Evolutionary conservation across 140 eudicot genomes (phyloP).

Genomic region (Oenanthe javanica): DNA sequence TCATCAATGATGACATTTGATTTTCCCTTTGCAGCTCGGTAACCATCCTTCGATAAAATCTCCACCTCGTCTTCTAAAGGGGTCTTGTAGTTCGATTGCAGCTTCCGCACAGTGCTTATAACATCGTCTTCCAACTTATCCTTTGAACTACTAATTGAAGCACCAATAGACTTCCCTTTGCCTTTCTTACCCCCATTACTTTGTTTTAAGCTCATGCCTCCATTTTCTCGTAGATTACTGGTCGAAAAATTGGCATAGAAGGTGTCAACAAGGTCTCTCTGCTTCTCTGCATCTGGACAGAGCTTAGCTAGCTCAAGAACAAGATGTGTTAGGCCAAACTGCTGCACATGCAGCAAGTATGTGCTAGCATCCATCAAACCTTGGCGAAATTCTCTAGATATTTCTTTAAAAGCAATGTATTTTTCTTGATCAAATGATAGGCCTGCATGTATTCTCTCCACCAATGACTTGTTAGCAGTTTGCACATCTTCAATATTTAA

Average conservation of each 20-base stretch:
- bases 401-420: slow-evolving; percentile 54
- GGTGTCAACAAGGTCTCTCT: slow-evolving; percentile 55
- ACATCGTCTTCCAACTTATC: slow-evolving; percentile 45
- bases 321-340: slow-evolving; percentile 86
- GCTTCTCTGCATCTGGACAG: slow-evolving; percentile 66
- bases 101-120: slow-evolving; percentile 46
- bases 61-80: slow-evolving; percentile 55
- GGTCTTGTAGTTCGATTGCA: slow-evolving; percentile 43
- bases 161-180: slow-evolving; percentile 41
- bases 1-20: slow-evolving; percentile 33
- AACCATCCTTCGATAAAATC: slow-evolving; percentile 70
- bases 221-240: slow-evolving; percentile 24
- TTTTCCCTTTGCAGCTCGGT: slow-evolving; percentile 56
- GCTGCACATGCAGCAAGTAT: slow-evolving; percentile 63
- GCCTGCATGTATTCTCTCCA: slow-evolving; percentile 68
- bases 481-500: slow-evolving; percentile 45
- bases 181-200: slow-evolving; percentile 25
- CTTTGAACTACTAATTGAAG: slow-evolving; percentile 21
- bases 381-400: slow-evolving; percentile 69
- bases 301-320: slow-evolving; percentile 74
- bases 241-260: slow-evolving; percentile 38
- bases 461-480: slow-evolving; percentile 81
- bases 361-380: slow-evolving; percentile 66
- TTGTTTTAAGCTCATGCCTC: slow-evolving; percentile 17
- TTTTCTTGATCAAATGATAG: slow-evolving; percentile 59